These are phyloP conservation scores for Lachnellula cervina DNA, from an alignment of 2,329 filamentous ascomycete genomes.

Conservation along the genomic window DNA sequence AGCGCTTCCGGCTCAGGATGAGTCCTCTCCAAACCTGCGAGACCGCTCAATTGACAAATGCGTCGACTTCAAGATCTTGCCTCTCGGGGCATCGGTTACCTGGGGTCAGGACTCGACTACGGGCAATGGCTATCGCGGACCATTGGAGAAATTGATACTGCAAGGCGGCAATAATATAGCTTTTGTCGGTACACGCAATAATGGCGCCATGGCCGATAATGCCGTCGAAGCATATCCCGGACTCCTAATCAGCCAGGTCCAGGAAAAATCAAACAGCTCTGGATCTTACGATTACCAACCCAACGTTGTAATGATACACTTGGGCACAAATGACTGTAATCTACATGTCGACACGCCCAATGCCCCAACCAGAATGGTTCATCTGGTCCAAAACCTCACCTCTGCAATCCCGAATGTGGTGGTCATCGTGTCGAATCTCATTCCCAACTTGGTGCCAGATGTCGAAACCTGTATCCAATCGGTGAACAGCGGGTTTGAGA, in stretches of 20 bases:
- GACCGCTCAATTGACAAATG: not conserved
- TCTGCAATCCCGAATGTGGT: conserved; percentile 30
- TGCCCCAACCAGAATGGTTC: conserved; percentile 32
- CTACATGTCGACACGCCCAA: conserved; percentile 31
- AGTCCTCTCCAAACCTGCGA: not conserved
- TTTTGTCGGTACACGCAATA: conserved; percentile 38
- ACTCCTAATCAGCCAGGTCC: conserved; percentile 37
- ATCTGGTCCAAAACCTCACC: conserved; percentile 36
- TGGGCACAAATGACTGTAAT: conserved; percentile 41
- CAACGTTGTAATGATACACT: conserved; percentile 40
- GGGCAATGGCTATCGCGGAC: conserved; percentile 3
- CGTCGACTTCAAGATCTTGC: conserved; percentile 24
- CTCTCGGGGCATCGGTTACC: conserved; percentile 6
- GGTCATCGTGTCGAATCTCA: conserved; percentile 26
- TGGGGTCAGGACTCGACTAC: not conserved
- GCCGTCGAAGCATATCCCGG: conserved; percentile 43
- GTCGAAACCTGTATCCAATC: conserved; percentile 26
- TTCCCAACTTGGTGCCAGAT: conserved; percentile 30
- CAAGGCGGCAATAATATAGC: conserved; percentile 30
- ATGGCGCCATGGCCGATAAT: conserved; percentile 37
- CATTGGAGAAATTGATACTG: not conserved
- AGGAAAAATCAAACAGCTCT: conserved; percentile 30
- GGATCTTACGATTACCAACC: conserved; percentile 31
- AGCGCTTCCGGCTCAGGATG: not conserved
- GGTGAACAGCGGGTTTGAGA: conserved; percentile 24